Base-by-base conservation (phyloP, 371 early-diverging fungal species). In the Mucor lusitanicus region DNA sequence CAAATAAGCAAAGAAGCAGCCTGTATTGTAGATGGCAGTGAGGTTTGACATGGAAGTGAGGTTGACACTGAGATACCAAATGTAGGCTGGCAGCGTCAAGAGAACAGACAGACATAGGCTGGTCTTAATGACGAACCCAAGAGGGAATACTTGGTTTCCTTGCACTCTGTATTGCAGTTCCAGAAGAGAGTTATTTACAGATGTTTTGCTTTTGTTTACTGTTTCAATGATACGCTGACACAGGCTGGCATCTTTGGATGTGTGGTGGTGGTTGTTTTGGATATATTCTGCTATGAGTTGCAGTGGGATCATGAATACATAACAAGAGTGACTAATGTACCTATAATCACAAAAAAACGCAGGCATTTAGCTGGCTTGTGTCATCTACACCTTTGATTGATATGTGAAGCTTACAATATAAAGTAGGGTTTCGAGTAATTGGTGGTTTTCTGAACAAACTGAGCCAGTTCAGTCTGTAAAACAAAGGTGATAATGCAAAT, bases 1-100 rank as follows among this genome's bases (percentile, higher is more conserved):
- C 13, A 91, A 61, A 63, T 93, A 93, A 9, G 92, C 93, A 74
- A 91, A 94, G 64, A 92, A 92, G 63, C 92, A 92, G 9, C 89
- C 83, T 6, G 89, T 91, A 77, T 94, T 93, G 84, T 91, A 92
- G 37, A 92, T 91, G 21, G 92, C 94, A 0, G 93, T 93, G 35
- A 93, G 72, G 54, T 85, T 92, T 60, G 91, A 84, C 90, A 91
- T 92, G 44, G 89, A 85, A 0, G 89, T 91, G 59, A 91, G 69
- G 17, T 84, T 86, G 42, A 92, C 88, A 6, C 92, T 90, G 40
- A 88, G 72, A 64, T 93, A 94, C 94, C 94, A 94, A n/a, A 91
- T 73, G 67, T 93, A 94, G 17, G 93, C 85, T 9, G 90, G 86
- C 4, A 88, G 62, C 33, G 90, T 91, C 55, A 91, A 70, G n/a